Conservation (phyloP, 768 basidiomycete species). For the Chalciporus sphaerocephalus region DNA sequence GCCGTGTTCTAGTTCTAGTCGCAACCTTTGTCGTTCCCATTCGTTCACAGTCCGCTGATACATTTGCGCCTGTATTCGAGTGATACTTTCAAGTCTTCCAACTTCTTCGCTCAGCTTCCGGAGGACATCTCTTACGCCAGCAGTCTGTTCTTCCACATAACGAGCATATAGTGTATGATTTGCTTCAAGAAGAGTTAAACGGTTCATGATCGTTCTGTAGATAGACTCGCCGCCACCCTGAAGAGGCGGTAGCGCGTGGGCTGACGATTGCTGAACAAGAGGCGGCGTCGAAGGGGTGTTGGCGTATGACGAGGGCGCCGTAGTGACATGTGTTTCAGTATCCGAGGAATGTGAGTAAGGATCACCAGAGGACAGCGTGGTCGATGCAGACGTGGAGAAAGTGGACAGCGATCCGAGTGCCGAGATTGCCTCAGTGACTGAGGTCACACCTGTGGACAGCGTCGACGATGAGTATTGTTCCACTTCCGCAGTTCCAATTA, state of each 20-base stretch:
- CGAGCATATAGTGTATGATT: constrained; percentile 81
- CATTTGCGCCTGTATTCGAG: constrained; percentile 63
- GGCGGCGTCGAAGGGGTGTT: constrained; percentile 2
- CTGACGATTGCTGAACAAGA: constrained; percentile 1
- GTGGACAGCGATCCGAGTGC: constrained; percentile 11
- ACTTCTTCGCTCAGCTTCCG: constrained; percentile 73
- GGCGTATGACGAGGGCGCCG: constrained; percentile 5
- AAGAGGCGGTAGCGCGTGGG: constrained; percentile 1
- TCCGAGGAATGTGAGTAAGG: constrained; percentile 1
- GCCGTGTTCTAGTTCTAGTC: constrained; percentile 66
- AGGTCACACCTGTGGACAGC: constrained; percentile 3
- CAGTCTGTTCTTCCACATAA: constrained; percentile 88
- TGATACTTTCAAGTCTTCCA: constrained; percentile 68
- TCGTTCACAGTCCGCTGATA: constrained; percentile 62
- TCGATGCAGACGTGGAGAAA: constrained; percentile 1
- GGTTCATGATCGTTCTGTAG: constrained; percentile 94
- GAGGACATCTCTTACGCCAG: constrained; percentile 69
- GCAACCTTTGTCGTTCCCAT: constrained; percentile 61
- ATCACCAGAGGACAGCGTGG: constrained; percentile 1
- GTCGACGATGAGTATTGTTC: not conserved
- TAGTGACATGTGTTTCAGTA: not conserved
- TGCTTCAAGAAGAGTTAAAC: constrained; percentile 76
- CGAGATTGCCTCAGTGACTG: constrained; percentile 24
- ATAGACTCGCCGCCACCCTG: constrained; percentile 73
- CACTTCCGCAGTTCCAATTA: not conserved